These are phyloP conservation scores for Pichia sp. DNA, from an alignment of 1,139 yeast species.

Conservation along the genomic window DNA sequence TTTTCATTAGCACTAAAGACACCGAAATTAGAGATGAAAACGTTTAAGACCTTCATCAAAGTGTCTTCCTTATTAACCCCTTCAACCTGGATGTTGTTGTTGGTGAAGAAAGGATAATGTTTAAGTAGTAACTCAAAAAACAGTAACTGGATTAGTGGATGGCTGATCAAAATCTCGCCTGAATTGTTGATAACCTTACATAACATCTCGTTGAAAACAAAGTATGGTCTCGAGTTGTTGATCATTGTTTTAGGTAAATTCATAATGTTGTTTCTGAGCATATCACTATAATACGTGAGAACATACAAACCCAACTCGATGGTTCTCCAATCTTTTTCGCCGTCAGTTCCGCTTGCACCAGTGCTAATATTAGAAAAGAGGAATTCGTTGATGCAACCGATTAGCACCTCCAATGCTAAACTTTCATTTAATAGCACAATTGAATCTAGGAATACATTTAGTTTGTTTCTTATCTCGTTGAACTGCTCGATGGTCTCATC, in stretches of 20 bases:
- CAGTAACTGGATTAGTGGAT: constrained; percentile 72
- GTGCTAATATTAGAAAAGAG: constrained; percentile 36
- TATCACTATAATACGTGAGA: constrained; percentile 72
- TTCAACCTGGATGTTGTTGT: constrained; percentile 37
- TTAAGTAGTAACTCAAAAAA: constrained; percentile 84
- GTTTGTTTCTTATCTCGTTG: constrained; percentile 65
- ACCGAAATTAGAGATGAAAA: constrained; percentile 77
- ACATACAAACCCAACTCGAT: constrained; percentile 85
- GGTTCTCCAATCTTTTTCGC: constrained; percentile 58
- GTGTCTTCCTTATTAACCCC: constrained; percentile 44
- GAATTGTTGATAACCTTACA: constrained; percentile 57
- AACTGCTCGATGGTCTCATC: constrained; percentile 70
- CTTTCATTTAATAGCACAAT: constrained; percentile 73
- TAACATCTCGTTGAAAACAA: constrained; percentile 57
- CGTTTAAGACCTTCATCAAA: constrained; percentile 60
- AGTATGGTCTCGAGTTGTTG: constrained; percentile 55
- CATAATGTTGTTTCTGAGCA: constrained; percentile 68
- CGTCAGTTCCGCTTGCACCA: neutral
- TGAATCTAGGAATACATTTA: constrained; percentile 79
- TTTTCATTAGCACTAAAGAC: constrained; percentile 67
- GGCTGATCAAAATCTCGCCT: constrained; percentile 44
- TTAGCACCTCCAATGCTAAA: constrained; percentile 65
- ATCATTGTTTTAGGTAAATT: constrained; percentile 63
- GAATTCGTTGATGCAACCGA: constrained; percentile 60
- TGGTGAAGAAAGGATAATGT: constrained; percentile 63